Evolutionary conservation across 306 rosid genomes (phyloP).

Genomic region (Prunus mume): DNA sequence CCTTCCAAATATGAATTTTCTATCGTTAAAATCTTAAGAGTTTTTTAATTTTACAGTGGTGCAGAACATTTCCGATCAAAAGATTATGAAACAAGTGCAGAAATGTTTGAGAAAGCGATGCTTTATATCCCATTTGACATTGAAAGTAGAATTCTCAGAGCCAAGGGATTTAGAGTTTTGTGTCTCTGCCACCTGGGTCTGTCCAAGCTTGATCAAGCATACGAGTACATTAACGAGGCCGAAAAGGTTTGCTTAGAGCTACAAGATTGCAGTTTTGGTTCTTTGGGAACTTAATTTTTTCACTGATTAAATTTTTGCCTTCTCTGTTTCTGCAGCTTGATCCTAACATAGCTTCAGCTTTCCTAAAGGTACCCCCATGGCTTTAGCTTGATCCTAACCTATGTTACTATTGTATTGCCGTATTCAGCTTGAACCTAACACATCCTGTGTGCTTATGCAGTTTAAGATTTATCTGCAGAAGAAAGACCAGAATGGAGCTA

Average conservation of each 20-base stretch:
- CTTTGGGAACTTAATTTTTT: background rate
- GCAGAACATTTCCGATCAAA: constrained; percentile 79
- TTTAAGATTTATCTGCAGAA: constrained; percentile 86
- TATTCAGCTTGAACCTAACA: constrained; percentile 7
- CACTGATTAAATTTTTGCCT: background rate
- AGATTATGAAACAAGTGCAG: constrained; percentile 81
- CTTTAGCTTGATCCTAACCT: background rate
- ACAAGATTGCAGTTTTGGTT: constrained; percentile 19
- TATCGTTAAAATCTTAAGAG: background rate
- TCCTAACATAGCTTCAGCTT: constrained; percentile 80
- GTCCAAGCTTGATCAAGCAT: constrained; percentile 79
- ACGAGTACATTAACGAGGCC: constrained; percentile 82
- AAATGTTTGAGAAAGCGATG: constrained; percentile 92
- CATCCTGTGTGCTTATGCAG: constrained; percentile 42
- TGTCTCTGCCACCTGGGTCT: constrained; percentile 92
- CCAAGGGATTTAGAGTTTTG: constrained; percentile 87
- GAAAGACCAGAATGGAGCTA: constrained; percentile 66
- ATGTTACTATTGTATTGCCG: background rate
- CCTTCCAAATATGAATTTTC: background rate
- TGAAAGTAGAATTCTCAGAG: constrained; percentile 68
- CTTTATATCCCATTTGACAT: constrained; percentile 72
- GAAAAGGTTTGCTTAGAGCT: constrained; percentile 61
- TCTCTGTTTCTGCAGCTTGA: constrained; percentile 71
- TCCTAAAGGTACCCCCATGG: constrained; percentile 62
- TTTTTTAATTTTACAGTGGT: constrained; percentile 45